Conservation (phyloP, 768 basidiomycete species). For the Hydnum rufescens region DNA sequence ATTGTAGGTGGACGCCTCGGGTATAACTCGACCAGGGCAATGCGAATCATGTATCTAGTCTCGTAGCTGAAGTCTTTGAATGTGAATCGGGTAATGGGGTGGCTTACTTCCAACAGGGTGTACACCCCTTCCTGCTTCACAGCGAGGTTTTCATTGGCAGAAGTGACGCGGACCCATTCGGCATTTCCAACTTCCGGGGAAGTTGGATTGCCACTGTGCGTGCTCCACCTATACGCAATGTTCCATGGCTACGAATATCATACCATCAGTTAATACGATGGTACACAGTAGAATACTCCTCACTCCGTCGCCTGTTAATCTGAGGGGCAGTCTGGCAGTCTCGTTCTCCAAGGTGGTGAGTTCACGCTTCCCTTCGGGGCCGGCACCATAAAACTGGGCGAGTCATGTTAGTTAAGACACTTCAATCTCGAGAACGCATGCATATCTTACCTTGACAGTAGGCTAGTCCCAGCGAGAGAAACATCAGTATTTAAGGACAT, state of each 20-base stretch:
- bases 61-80: neutral
- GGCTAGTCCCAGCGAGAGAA: neutral
- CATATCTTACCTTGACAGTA: neutral
- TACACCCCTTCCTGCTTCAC: constrained; percentile 65
- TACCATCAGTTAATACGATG: constrained; percentile 1
- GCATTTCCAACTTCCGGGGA: too few relatives aligned
- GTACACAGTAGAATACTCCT: constrained; percentile 15
- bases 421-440: neutral
- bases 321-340: constrained; percentile 49
- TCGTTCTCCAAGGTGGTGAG: constrained; percentile 59
- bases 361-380: constrained; percentile 30
- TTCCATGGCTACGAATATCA: constrained; percentile 54
- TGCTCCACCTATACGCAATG: constrained; percentile 47
- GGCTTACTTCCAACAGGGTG: constrained; percentile 44
- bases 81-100: neutral
- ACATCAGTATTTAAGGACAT: neutral
- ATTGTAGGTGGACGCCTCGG: constrained; percentile 38
- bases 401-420: neutral
- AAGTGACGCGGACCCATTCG: constrained; percentile 22
- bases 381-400: constrained; percentile 21
- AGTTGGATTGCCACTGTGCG: too few relatives aligned
- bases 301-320: constrained; percentile 82
- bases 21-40: constrained; percentile 56
- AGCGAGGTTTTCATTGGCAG: constrained; percentile 50
- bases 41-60: constrained; percentile 58